Evolutionary conservation across 129 eudicot species (phyloP).

Genomic region (Glebionis coronaria): DNA sequence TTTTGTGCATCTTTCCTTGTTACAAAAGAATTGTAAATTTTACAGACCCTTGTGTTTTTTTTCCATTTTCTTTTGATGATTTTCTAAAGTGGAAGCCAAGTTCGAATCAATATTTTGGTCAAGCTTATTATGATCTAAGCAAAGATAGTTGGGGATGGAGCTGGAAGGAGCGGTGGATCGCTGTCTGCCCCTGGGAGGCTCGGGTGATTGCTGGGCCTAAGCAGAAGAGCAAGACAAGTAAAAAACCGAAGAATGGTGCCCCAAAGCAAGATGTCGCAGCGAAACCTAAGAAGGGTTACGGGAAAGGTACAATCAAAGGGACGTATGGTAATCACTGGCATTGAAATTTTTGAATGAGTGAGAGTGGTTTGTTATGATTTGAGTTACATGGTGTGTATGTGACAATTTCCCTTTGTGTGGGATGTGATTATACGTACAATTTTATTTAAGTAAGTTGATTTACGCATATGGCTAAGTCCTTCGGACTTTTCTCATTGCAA

Average conservation of each 20-base stretch:
- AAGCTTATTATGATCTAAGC: conserved; percentile 56
- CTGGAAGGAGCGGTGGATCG: conserved; percentile 66
- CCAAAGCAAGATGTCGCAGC: conserved; percentile 38
- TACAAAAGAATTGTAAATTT: not conserved
- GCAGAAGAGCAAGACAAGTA: conserved; percentile 5
- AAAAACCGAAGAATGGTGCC: conserved; percentile 29
- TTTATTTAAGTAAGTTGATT: conserved; percentile 24
- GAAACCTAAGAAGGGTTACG: conserved; percentile 37
- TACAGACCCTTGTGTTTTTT: not conserved
- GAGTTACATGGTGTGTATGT: conserved; percentile 23
- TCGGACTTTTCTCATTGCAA: too few relatives aligned
- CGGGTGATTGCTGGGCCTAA: conserved; percentile 35
- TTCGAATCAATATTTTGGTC: conserved; percentile 47
- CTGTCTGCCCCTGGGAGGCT: conserved; percentile 63
- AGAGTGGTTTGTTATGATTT: conserved; percentile 29
- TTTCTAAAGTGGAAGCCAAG: conserved; percentile 58
- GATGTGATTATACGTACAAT: conserved; percentile 16
- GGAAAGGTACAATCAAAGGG: conserved; percentile 35
- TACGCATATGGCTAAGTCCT: too few relatives aligned
- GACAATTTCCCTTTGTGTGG: conserved; percentile 13
- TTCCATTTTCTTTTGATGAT: not conserved
- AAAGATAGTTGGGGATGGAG: conserved; percentile 75
- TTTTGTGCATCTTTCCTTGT: not conserved
- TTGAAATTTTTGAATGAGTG: conserved; percentile 18
- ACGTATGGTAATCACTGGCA: conserved; percentile 14